Evolutionary conservation across 1,284 basidiomycete species (phyloP), one percentile per base, ranked within the genome.

Genomic region (Fistulinella cinereoalba): DNA sequence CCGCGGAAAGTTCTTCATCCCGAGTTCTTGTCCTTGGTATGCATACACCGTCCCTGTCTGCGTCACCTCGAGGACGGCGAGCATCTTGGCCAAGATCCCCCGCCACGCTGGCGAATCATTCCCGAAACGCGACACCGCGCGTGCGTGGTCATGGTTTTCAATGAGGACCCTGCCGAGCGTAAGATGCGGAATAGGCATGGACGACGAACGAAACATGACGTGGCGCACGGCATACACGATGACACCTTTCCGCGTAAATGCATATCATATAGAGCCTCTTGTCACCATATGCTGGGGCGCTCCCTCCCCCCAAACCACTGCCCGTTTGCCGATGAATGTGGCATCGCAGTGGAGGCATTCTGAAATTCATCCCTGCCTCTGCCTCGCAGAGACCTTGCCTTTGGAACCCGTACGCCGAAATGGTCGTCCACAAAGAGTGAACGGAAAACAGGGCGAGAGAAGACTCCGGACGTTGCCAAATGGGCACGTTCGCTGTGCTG

Each of bases 11-110:
- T 90, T 90, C 65, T 73, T 76, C 66, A 85, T 71, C 0, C 79
- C 87, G 1, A 90, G 74, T 57, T 88, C 85, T 65, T 88, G 71
- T 3, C 88, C 85, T 66, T 89, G 84, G 62, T 82, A 88, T 12
- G 91, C 70, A 61, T 80, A 90, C 51, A 83, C 64, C 11, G 87
- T 87, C 3, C 87, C 88, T 2, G 74, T 70, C 41, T 82, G 76
- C 0, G 80, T 77, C 29, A 76, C 69, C 55, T 87, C 75, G 41
- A 87, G 64, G 21, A 85, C 68, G 0, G 82, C 77, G 18, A 89
- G 65, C 62, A 88, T 65, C 60, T 88, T 87, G 9, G 79, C 84
- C 1, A 80, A 80, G 7, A 70, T 56, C 1, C 66, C 62, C 5
- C 84, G 75, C 71, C 76, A 78, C 54, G 76, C 65, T 0, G 75